A percentile compares a stretch with the other conserved stretches of the same genome.
Evolutionary conservation across 805 yeast species (phyloP).

Genomic region (Scheffersomyces amazonensis): DNA sequence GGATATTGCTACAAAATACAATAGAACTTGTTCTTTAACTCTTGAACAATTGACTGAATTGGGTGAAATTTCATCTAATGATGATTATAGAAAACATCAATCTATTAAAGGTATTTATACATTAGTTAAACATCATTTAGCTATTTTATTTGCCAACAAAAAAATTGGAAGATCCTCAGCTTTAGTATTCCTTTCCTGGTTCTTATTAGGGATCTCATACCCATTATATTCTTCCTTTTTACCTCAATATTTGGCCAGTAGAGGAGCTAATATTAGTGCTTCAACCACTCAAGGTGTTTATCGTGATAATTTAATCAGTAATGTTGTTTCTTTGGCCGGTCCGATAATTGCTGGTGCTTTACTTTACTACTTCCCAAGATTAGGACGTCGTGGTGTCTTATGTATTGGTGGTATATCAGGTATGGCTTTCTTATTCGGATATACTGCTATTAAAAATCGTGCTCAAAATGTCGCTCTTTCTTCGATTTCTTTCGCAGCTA

Average conservation of each 20-base stretch:
- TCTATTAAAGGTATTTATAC: conserved; percentile 17
- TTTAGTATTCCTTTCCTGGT: conserved; percentile 48
- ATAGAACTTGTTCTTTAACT: conserved; percentile 41
- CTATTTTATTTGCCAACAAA: conserved; percentile 41
- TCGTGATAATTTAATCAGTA: conserved; percentile 48
- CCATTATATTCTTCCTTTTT: conserved; percentile 53
- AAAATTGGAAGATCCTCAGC: conserved; percentile 39
- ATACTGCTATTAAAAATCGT: conserved; percentile 55
- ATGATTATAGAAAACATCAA: conserved; percentile 17
- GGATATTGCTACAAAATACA: conserved; percentile 46
- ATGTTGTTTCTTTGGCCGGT: conserved; percentile 46
- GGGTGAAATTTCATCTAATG: conserved; percentile 33
- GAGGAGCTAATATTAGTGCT: conserved; percentile 49
- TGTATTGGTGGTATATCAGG: conserved; percentile 49
- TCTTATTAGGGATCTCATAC: conserved; percentile 53
- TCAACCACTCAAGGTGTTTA: conserved; percentile 36
- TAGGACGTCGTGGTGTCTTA: conserved; percentile 60
- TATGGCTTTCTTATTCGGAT: conserved; percentile 60
- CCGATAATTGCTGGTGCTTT: conserved; percentile 50
- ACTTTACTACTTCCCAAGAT: conserved; percentile 17
- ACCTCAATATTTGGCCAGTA: conserved; percentile 47
- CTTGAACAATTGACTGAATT: conserved; percentile 43
- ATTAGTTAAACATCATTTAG: conserved; percentile 32
- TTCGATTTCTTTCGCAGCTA: conserved; percentile 43
- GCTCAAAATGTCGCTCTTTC: conserved; percentile 41